Percentiles rank a stretch among this genome's conserved stretches.
Conservation (phyloP, 257 asterid genomes). For the Solanum clarkiae region DNA sequence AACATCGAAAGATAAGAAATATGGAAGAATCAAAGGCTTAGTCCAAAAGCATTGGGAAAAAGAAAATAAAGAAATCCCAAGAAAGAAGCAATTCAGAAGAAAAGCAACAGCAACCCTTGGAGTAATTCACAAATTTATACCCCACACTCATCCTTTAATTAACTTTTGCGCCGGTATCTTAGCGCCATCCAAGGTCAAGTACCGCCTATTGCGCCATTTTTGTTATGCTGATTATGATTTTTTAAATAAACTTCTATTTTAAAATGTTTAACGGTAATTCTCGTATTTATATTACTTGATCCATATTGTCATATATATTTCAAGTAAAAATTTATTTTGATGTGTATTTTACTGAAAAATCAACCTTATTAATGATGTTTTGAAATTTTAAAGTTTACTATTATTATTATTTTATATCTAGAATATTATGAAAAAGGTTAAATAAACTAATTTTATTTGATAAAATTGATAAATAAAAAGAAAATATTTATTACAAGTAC, state of each 20-base stretch:
- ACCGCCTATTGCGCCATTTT: constrained; percentile 24
- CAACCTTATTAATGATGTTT: not conserved
- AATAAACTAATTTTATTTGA: not conserved
- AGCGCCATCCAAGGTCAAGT: constrained; percentile 27
- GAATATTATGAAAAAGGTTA: no score
- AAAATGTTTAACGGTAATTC: not conserved
- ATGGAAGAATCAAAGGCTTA: constrained; percentile 8
- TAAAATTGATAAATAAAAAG: not conserved
- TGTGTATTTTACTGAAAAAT: not conserved
- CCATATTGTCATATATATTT: not conserved
- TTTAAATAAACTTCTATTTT: no score
- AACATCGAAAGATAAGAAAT: not conserved
- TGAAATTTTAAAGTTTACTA: no score
- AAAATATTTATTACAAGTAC: no score
- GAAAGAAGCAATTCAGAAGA: not conserved
- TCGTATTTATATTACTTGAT: no score
- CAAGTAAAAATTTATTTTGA: no score
- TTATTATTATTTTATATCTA: no score
- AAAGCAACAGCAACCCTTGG: not conserved
- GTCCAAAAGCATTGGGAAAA: constrained; percentile 19
- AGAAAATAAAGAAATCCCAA: not conserved
- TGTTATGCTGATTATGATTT: not conserved
- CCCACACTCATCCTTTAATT: not conserved
- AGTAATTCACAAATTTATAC: not conserved
- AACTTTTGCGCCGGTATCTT: constrained; percentile 26